phyloP scores from a whole-genome alignment of 441 rosid genomes.

The Adansonia rubrostipa region DNA sequence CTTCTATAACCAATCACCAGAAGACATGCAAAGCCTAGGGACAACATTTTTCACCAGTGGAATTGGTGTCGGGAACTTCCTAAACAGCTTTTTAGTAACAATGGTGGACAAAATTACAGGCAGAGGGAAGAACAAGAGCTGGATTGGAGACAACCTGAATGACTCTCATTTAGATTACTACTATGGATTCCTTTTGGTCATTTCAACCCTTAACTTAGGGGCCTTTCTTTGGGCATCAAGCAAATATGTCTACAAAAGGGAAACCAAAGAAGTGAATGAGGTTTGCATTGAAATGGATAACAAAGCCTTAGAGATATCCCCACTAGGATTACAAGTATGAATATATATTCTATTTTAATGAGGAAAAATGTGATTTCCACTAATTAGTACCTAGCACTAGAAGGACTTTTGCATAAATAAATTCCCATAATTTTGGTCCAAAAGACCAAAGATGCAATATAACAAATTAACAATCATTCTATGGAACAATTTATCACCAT shows the following conservation, averaged over 20 bases:
- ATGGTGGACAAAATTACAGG: slow-evolving; percentile 64
- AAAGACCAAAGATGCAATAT: background rate
- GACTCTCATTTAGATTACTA: slow-evolving; percentile 78
- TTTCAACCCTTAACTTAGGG: slow-evolving; percentile 61
- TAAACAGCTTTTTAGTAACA: slow-evolving; percentile 79
- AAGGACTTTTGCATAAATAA: background rate
- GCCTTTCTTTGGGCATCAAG: slow-evolving; percentile 69
- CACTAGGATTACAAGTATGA: slow-evolving; percentile 55
- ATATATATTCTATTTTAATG: slow-evolving; percentile 10
- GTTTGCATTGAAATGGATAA: slow-evolving; percentile 51
- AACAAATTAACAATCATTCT: background rate
- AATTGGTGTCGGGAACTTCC: slow-evolving; percentile 80
- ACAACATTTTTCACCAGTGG: slow-evolving; percentile 89
- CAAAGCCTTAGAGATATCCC: slow-evolving; percentile 57
- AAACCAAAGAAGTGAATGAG: slow-evolving; percentile 45
- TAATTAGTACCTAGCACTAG: background rate
- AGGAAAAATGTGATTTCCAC: background rate
- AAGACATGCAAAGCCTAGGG: slow-evolving; percentile 90
- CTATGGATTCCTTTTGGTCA: slow-evolving; percentile 72
- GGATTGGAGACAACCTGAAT: slow-evolving; percentile 87
- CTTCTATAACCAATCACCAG: slow-evolving; percentile 88
- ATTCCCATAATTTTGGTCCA: background rate
- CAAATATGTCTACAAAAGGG: slow-evolving; percentile 68
- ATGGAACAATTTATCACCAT: background rate
- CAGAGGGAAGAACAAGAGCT: slow-evolving; percentile 53